Evolutionary conservation across 768 basidiomycete species (phyloP), one percentile per base, ranked within the genome.

Genomic region (Termitomyces sp.): DNA sequence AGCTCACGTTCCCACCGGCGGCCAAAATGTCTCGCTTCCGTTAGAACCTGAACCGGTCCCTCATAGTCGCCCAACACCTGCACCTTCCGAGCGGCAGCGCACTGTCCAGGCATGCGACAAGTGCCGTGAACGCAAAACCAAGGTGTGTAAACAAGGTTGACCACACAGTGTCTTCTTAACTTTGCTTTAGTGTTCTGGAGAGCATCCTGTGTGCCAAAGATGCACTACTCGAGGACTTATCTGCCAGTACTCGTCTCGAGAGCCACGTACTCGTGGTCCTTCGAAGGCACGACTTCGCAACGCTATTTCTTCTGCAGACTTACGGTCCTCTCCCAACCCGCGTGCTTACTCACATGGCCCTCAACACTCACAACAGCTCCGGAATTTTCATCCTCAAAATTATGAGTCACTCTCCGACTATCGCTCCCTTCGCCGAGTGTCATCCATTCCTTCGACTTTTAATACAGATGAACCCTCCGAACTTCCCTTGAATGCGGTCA

Each of bases 61-160:
- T 47, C 58, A 58, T 20, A 32, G 56, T 47, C 59, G 60, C 10
- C 50, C 56, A 43, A 46, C 56, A 58, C 49, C 65, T 20, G 45
- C 65, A 14, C 66, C 69, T 6, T 58, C 64, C 47, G 66, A 68
- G 57, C 72, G 75, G 47, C 76, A 78, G 57, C 72, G 80, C 33
- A 82, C 79, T 16, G 69, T 76, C 0, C 80, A 80, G 58, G 83
- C 83, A 22, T 85, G 83, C 63, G 78, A 81, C 58, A 81, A 80
- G 64, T 85, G 83, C 64, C 71, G 83, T 18, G 76, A 78, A 57
- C 73, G 82, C 26, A 85, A 85, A 69, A 82, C 81, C 8, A 83
- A 83, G 74, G 83, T 81, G 58, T 40, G 72, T 57, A 40, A 28
- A 10, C 22, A 6, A 4, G 6, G 3, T 12, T 33, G 30, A 30